These are phyloP conservation scores for Mortierella sp. DNA, from an alignment of 371 early-diverging fungal genomes.

Conservation along the genomic window DNA sequence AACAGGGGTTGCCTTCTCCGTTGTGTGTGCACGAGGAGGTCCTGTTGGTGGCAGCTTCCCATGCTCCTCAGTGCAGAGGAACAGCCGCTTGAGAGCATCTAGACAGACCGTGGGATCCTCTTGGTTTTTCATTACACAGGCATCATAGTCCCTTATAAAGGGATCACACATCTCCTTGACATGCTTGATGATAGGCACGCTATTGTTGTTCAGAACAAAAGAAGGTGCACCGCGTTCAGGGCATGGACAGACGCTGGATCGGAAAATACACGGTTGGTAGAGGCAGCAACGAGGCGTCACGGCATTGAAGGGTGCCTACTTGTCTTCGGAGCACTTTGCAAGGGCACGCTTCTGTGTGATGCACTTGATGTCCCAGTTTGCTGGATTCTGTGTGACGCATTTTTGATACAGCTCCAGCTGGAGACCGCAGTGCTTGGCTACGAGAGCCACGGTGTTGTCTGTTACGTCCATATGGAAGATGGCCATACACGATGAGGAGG, in stretches of 20 bases:
- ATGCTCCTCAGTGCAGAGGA: constrained; percentile 70
- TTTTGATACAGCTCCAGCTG: constrained; percentile 81
- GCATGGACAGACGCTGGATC: background rate
- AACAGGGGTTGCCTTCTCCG: background rate
- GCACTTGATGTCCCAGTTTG: constrained; percentile 80
- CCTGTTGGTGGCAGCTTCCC: constrained; percentile 53
- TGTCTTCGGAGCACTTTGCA: constrained; percentile 84
- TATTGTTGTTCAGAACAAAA: constrained; percentile 23
- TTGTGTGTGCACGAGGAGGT: constrained; percentile 35
- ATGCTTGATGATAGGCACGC: constrained; percentile 74
- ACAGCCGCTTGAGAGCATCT: constrained; percentile 66
- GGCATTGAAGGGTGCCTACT: constrained; percentile 55
- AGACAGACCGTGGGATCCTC: constrained; percentile 74
- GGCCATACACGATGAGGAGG: constrained; percentile 22
- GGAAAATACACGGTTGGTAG: background rate
- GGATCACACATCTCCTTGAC: constrained; percentile 78
- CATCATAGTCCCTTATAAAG: constrained; percentile 74
- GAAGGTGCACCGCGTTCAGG: too few species aligned
- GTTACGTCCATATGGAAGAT: constrained; percentile 57
- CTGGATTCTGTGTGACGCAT: constrained; percentile 80
- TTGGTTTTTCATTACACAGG: constrained; percentile 70
- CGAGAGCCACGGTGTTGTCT: constrained; percentile 56
- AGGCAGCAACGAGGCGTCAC: background rate
- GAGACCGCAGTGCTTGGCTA: constrained; percentile 82
- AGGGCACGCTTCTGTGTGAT: constrained; percentile 76